A percentile compares a stretch with the other conserved stretches of the same genome.
Evolutionary conservation across 2,329 filamentous ascomycete genomes (phyloP).

Genomic region (Nectriaceae sp.): DNA sequence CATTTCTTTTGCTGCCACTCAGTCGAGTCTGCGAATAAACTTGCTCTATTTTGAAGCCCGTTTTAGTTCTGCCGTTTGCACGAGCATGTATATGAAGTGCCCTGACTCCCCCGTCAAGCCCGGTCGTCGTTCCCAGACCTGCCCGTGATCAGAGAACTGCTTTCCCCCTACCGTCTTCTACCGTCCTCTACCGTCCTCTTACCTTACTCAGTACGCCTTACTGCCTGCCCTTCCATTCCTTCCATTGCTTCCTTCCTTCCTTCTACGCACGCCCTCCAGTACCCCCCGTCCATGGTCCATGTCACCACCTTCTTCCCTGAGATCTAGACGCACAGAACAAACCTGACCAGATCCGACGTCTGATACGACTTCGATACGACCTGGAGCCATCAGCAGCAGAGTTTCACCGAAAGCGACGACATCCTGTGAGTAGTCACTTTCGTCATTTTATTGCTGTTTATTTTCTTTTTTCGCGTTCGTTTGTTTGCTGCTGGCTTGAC

Average conservation of each 20-base stretch:
- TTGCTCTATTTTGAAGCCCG: constrained; percentile 15
- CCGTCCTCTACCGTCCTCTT: constrained; percentile 14
- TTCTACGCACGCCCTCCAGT: constrained; percentile 13
- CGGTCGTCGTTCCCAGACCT: constrained; percentile 27
- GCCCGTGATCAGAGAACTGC: constrained; percentile 29
- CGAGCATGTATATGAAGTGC: constrained; percentile 12
- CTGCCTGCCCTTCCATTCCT: constrained; percentile 14
- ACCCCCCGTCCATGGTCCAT: constrained; percentile 26
- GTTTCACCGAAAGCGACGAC: too few relatives aligned
- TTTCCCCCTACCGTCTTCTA: constrained; percentile 10
- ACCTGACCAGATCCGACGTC: constrained; percentile 7
- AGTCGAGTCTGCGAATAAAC: constrained; percentile 5
- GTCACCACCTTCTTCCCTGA: constrained; percentile 17
- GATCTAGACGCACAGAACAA: constrained; percentile 30
- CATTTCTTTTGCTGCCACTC: constrained; percentile 16
- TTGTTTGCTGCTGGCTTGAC: too few relatives aligned
- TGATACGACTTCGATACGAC: background rate
- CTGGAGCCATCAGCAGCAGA: too few relatives aligned
- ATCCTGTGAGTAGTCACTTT: too few relatives aligned
- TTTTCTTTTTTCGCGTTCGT: too few relatives aligned
- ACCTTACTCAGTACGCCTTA: too few relatives aligned
- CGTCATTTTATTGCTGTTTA: too few relatives aligned
- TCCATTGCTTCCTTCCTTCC: constrained; percentile 7
- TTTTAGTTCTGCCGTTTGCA: background rate
- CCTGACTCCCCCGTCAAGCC: constrained; percentile 14